These are phyloP conservation scores for Pachyrhizus erosus DNA, from an alignment of 306 rosid genomes.

Conservation along the genomic window DNA sequence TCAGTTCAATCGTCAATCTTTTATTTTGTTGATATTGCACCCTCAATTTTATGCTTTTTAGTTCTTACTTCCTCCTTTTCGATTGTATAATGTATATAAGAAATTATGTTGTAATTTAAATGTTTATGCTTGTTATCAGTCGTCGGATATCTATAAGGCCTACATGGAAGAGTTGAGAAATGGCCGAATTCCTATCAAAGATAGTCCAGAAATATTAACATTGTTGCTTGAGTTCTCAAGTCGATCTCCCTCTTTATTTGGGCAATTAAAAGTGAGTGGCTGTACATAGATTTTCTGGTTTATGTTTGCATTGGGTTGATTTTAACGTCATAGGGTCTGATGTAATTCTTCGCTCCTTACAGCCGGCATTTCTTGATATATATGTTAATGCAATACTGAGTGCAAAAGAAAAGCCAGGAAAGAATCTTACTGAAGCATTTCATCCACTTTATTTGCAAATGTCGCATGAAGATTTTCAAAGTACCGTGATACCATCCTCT, in stretches of 20 bases:
- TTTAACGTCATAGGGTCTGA: constrained; percentile 33
- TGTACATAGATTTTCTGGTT: background rate
- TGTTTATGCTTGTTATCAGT: constrained; percentile 54
- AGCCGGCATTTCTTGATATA: constrained; percentile 87
- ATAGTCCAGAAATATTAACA: constrained; percentile 72
- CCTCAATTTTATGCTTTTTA: constrained; percentile 7
- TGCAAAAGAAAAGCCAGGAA: constrained; percentile 82
- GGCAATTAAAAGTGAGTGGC: constrained; percentile 74
- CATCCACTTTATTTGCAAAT: constrained; percentile 71
- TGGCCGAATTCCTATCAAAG: constrained; percentile 71
- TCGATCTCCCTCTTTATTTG: constrained; percentile 60
- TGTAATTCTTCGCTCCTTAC: constrained; percentile 40
- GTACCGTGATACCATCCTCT: constrained; percentile 74
- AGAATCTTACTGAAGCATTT: constrained; percentile 83
- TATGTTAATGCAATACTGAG: constrained; percentile 80
- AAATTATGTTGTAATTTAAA: background rate
- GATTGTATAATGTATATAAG: background rate
- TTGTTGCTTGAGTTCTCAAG: constrained; percentile 76
- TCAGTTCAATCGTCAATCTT: constrained; percentile 26
- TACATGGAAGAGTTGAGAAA: constrained; percentile 76
- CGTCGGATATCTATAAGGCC: constrained; percentile 62
- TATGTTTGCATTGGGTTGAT: constrained; percentile 11
- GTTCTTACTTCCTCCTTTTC: background rate
- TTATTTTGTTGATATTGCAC: background rate
- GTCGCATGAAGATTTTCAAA: constrained; percentile 85